Conservation (phyloP, 1,139 yeast genomes). For the Hemisphaericaspora lyxosophila region DNA sequence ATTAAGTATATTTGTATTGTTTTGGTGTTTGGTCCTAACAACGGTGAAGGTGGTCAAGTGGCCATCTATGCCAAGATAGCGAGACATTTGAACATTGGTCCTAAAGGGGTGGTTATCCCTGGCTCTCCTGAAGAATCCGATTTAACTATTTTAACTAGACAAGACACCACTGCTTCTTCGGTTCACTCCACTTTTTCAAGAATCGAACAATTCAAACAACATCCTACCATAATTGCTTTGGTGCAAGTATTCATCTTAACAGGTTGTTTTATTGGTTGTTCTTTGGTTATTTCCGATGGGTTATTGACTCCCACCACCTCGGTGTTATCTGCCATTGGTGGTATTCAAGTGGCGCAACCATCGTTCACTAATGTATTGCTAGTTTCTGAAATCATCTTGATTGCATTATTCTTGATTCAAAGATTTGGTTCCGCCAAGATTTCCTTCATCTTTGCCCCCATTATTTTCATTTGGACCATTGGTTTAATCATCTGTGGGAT, state of each 20-base stretch:
- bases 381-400: constrained; percentile 48
- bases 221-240: constrained; percentile 23
- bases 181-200: constrained; percentile 18
- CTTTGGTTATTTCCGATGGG: constrained; percentile 59
- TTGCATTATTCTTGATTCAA: constrained; percentile 45
- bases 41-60: constrained; percentile 63
- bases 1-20: constrained; percentile 52
- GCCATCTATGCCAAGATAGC: constrained; percentile 61
- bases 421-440: constrained; percentile 46
- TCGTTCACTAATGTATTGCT: constrained; percentile 39
- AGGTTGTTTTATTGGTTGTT: constrained; percentile 55
- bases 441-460: constrained; percentile 51
- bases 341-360: constrained; percentile 48
- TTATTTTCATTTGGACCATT: constrained; percentile 51
- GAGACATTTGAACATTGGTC: constrained; percentile 46
- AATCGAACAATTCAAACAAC: constrained; percentile 18
- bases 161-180: constrained; percentile 36
- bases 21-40: constrained; percentile 50
- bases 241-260: constrained; percentile 34
- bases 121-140: constrained; percentile 35
- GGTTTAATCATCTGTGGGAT: constrained; percentile 47
- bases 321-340: constrained; percentile 52
- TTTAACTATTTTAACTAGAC: constrained; percentile 40
- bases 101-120: constrained; percentile 45
- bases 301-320: constrained; percentile 63